Base-by-base conservation (phyloP, 768 basidiomycete genomes). In the Hygrophorus russula region DNA sequence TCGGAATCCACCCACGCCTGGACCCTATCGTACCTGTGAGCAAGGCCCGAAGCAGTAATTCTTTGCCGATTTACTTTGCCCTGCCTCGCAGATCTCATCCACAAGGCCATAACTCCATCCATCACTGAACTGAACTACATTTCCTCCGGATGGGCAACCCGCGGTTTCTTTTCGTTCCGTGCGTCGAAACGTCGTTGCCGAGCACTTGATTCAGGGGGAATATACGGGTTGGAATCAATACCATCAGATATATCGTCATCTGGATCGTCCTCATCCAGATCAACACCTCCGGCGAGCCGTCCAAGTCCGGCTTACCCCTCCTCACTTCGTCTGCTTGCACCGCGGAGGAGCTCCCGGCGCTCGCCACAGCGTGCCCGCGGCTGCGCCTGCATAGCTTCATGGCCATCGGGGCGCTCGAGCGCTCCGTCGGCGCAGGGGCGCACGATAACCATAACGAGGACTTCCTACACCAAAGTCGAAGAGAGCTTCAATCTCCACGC, bases 391-490 rank as follows among this genome's bases (percentile, higher is more conserved):
- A 80, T 40, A 94, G 96, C 3, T 63, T 99, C 38, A 99, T 99
- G 96, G 97, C 96, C 1, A 98, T 99, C 52, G 96, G 96, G 1
- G 77, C 90, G 13, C 69, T 87, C 41, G 71, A 78, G 31, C 71
- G 78, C 48, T 91, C 89, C 8, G 69, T 71, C 0, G 67, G 66
- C 35, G n/a, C n/a, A n/a, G n/a, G n/a, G n/a, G n/a, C n/a, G n/a
- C n/a, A n/a, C n/a, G 65, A 56, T 2, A 63, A 69, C 35, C 59
- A 66, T 51, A 74, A 74, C 43, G 69, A 71, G 1, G 93, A 98
- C 59, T 98, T 98, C 96, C 0, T 90, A 84, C 58, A 86, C 88
- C 3, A 99, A 99, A 65, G 96, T 99, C 20, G 96, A 99, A 60
- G 96, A 99, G 63, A 87, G 84, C 55, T 97, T 97, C 70, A 92